Conservation (phyloP, 768 basidiomycete species). For the Termitomyces sp. region DNA sequence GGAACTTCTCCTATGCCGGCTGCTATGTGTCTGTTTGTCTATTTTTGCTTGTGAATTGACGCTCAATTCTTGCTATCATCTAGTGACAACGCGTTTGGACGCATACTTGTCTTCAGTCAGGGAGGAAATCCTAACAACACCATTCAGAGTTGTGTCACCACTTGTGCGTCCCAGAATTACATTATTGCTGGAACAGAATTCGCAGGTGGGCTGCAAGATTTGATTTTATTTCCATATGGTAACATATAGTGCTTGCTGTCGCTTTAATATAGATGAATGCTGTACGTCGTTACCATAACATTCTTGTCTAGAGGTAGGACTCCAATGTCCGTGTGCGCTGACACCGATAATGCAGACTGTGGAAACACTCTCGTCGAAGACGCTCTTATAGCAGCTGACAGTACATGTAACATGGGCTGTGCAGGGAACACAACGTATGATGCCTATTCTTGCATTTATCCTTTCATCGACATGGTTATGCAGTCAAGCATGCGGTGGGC, state of each 20-base stretch:
- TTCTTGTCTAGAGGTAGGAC: no score
- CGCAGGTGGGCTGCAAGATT: constrained; percentile 33
- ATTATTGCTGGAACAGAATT: constrained; percentile 73
- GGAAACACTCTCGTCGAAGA: constrained; percentile 63
- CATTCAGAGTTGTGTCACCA: constrained; percentile 57
- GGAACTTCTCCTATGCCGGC: constrained; percentile 55
- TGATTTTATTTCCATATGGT: constrained; percentile 12
- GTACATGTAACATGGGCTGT: constrained; percentile 72
- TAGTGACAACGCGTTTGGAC: constrained; percentile 60
- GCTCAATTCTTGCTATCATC: neutral
- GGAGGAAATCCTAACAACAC: constrained; percentile 40
- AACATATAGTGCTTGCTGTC: constrained; percentile 6
- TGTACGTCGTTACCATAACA: constrained; percentile 29
- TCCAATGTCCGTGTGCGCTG: neutral
- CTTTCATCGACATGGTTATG: neutral
- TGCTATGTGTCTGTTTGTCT: constrained; percentile 57
- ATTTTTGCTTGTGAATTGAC: neutral
- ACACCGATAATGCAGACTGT: constrained; percentile 47
- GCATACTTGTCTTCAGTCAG: constrained; percentile 40
- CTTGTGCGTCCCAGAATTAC: constrained; percentile 55
- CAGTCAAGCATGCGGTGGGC: constrained; percentile 72
- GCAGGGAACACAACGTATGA: constrained; percentile 63
- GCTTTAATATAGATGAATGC: constrained; percentile 33
- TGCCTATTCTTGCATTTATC: constrained; percentile 3
- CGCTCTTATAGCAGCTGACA: constrained; percentile 45